Base-by-base conservation (phyloP, 768 basidiomycete genomes). In the Kwoniella sp. region DNA sequence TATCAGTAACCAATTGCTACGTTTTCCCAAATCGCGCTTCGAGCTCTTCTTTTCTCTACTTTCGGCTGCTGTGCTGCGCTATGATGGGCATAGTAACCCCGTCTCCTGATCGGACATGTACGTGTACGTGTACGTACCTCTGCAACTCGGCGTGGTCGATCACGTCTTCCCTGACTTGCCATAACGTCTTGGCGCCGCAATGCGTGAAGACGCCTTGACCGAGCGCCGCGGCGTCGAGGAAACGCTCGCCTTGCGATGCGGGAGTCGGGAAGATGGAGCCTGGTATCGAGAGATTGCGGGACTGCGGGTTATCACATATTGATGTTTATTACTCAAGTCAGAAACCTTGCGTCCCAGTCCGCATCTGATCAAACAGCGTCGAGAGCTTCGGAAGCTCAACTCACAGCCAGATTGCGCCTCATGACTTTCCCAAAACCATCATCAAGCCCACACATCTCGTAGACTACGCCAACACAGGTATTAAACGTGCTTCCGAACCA, bases 401-500 rank as follows among this genome's bases (percentile, higher is more conserved):
- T 63, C 68, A 91, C 93, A 83, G 85, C 87, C 55, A 97, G 84
- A 80, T 98, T 98, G 52, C 86, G 86, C 61, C 89, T 82, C 93
- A 99, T 97, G 23, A 98, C 90, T 30, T 85, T 85, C n/a, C 95
- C 96, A 81, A 98, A 98, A 0, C 87, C 73, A 75, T 97, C 95
- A 22, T 79, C 84, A 3, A 97, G 83, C 1, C 88, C 89, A 76
- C 92, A 94, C 90, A 97, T 97, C 78, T 97, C 95, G 74, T 98
- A 97, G 20, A 93, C 85, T 9, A 92, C 80, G 13, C 77, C 77
- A 15, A 69, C 53, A 70, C 74, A 67, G 22, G 56, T 22, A 1
- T 26, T 58, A 86, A 78, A 87, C 62, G 84, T 84, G 61, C 85
- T 82, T 1, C 85, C 83, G 74, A 94, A 93, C 90, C 91, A 94